Percentiles rank a stretch among this genome's conserved stretches.
Conservation (phyloP, 768 basidiomycete genomes). For the Lactarius vividus region DNA sequence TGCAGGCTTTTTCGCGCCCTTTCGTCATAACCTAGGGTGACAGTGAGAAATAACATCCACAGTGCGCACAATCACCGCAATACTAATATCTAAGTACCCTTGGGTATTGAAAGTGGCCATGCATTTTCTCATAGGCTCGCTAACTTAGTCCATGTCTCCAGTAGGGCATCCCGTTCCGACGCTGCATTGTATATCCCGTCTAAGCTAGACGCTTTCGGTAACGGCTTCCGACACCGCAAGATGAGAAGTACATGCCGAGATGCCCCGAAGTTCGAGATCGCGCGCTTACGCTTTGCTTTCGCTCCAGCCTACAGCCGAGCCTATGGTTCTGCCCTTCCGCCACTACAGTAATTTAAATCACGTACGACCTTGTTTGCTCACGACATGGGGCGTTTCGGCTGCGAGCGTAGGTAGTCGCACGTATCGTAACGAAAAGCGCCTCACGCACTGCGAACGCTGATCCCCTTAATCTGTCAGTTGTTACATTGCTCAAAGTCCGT, state of each 20-base stretch:
- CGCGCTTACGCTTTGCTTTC: not conserved
- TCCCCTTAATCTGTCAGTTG: not conserved
- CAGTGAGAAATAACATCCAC: not conserved
- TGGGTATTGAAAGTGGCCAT: not conserved
- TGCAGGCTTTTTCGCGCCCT: not conserved
- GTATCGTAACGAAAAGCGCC: constrained; percentile 2
- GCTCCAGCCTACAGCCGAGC: not conserved
- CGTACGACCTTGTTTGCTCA: not conserved
- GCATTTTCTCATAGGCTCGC: not conserved
- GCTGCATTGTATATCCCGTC: not conserved
- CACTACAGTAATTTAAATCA: not conserved
- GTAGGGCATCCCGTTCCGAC: not conserved
- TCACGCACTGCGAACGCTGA: not conserved
- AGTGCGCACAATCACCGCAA: not conserved
- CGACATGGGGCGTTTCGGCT: not conserved
- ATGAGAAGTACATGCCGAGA: not conserved
- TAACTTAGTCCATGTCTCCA: not conserved
- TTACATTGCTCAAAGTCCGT: constrained; percentile 10
- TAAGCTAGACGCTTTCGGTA: not conserved
- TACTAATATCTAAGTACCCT: not conserved
- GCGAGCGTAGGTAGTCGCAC: not conserved
- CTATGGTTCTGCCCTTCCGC: not conserved
- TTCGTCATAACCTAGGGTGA: not conserved
- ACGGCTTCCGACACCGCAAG: not conserved
- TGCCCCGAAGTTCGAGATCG: not conserved